Percentiles rank a stretch among this genome's conserved stretches.
Conservation (phyloP, 441 rosid species). For the Populus hybrid region DNA sequence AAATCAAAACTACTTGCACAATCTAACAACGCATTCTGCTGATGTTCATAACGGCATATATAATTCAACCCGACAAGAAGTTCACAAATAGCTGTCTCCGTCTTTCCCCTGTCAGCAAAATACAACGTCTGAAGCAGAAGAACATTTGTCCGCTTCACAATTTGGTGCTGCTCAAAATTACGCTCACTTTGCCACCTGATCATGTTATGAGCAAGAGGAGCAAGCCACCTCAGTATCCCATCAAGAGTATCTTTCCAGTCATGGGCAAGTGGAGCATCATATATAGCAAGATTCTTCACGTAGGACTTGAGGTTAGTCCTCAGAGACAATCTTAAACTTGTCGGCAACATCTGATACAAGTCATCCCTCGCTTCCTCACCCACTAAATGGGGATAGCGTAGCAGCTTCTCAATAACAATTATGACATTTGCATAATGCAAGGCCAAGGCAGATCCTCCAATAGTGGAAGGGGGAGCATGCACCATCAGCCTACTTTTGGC, state of each 20-base stretch:
- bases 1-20: slow-evolving; percentile 95
- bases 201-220: slow-evolving; percentile 92
- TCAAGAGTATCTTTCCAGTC: slow-evolving; percentile 89
- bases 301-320: slow-evolving; percentile 71
- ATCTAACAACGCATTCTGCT: slow-evolving; percentile 80
- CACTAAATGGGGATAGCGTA: slow-evolving; percentile 84
- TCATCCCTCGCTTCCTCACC: slow-evolving; percentile 95
- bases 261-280: slow-evolving; percentile 90
- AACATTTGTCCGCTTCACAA: slow-evolving; percentile 70
- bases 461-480: slow-evolving; percentile 56
- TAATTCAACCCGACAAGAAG: slow-evolving; percentile 92
- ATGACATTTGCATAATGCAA: slow-evolving; percentile 87
- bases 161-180: slow-evolving; percentile 89
- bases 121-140: slow-evolving; percentile 83
- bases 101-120: slow-evolving; percentile 87
- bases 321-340: slow-evolving; percentile 62
- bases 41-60: slow-evolving; percentile 89
- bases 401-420: slow-evolving; percentile 83
- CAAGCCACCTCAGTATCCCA: slow-evolving; percentile 72
- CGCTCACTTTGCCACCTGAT: slow-evolving; percentile 96
- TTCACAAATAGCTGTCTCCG: slow-evolving; percentile 70
- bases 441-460: slow-evolving; percentile 89
- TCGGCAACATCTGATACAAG: slow-evolving; percentile 89
- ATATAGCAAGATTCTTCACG: slow-evolving; percentile 73
- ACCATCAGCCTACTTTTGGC: slow-evolving; percentile 47